Conservation (phyloP, 768 basidiomycete genomes). For the Mycena kentingensis region DNA sequence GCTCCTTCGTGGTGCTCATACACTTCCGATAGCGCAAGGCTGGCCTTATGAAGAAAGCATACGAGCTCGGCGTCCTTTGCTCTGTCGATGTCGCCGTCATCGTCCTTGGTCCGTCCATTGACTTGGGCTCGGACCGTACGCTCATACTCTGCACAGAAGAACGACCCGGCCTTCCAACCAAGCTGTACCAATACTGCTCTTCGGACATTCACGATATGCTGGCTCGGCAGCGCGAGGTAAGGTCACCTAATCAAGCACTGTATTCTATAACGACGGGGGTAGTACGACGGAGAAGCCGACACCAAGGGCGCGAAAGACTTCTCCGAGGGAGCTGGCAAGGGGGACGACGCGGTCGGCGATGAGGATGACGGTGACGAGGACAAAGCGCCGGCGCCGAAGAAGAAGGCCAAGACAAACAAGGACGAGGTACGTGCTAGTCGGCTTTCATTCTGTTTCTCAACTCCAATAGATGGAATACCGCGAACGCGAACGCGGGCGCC, state of each 20-base stretch:
- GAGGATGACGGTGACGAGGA: conserved; percentile 49
- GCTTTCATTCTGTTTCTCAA: background rate
- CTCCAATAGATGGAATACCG: conserved; percentile 9
- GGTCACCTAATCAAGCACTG: too few relatives aligned
- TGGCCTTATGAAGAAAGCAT: conserved; percentile 89
- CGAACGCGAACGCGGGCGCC: conserved; percentile 1
- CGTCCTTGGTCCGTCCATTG: conserved; percentile 57
- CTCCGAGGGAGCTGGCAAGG: conserved; percentile 35
- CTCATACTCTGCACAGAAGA: conserved; percentile 68
- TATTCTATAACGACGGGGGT: too few relatives aligned
- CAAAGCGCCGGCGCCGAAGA: conserved; percentile 20
- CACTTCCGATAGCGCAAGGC: conserved; percentile 70
- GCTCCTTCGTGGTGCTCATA: conserved; percentile 47
- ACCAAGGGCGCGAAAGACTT: conserved; percentile 49
- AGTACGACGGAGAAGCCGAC: conserved; percentile 56
- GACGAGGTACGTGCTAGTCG: conserved; percentile 12
- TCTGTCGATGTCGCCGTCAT: conserved; percentile 88
- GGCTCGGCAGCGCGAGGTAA: conserved; percentile 58
- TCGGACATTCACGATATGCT: conserved; percentile 69
- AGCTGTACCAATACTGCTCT: conserved; percentile 83
- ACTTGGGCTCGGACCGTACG: conserved; percentile 26
- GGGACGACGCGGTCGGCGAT: conserved; percentile 36
- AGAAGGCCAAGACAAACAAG: conserved; percentile 12
- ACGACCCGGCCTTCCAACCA: conserved; percentile 75
- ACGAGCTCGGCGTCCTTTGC: conserved; percentile 88